Percentiles rank a stretch among this genome's conserved stretches.
Evolutionary conservation across 1,139 yeast species (phyloP).

Genomic region (Saccharomyces hybrid): DNA sequence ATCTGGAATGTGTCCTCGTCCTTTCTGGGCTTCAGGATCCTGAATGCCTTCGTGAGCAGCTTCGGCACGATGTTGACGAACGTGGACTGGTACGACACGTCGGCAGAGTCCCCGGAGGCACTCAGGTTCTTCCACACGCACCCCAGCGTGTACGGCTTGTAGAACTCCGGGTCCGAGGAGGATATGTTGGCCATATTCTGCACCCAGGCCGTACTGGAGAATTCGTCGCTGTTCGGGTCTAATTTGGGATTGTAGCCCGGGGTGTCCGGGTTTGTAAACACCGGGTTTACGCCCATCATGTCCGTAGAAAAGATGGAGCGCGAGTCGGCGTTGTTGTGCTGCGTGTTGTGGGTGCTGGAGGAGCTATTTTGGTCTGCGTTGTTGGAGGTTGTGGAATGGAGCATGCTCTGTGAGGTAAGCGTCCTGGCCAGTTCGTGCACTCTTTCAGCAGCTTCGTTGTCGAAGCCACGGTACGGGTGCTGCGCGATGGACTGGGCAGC

Average conservation of each 20-base stretch:
- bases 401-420: constrained; percentile 3
- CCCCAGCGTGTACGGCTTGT: constrained; percentile 58
- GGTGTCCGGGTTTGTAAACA: constrained; percentile 11
- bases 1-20: constrained; percentile 42
- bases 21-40: constrained; percentile 25
- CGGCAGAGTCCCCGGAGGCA: constrained; percentile 70
- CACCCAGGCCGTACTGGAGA: constrained; percentile 64
- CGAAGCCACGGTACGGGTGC: constrained; percentile 4
- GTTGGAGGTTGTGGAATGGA: not conserved
- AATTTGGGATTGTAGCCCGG: constrained; percentile 38
- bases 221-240: constrained; percentile 50
- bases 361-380: not conserved
- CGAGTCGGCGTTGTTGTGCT: not conserved
- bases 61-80: constrained; percentile 45
- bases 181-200: constrained; percentile 53
- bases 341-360: not conserved
- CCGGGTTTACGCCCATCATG: constrained; percentile 19
- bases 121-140: constrained; percentile 59
- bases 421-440: constrained; percentile 5
- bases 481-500: not conserved
- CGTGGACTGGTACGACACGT: constrained; percentile 73
- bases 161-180: constrained; percentile 55
- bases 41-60: constrained; percentile 10
- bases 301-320: constrained; percentile 5
- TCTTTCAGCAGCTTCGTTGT: constrained; percentile 1